These are phyloP conservation scores for Colletotrichum orbiculare DNA, from an alignment of 2,329 filamentous ascomycete genomes.

Conservation along the genomic window DNA sequence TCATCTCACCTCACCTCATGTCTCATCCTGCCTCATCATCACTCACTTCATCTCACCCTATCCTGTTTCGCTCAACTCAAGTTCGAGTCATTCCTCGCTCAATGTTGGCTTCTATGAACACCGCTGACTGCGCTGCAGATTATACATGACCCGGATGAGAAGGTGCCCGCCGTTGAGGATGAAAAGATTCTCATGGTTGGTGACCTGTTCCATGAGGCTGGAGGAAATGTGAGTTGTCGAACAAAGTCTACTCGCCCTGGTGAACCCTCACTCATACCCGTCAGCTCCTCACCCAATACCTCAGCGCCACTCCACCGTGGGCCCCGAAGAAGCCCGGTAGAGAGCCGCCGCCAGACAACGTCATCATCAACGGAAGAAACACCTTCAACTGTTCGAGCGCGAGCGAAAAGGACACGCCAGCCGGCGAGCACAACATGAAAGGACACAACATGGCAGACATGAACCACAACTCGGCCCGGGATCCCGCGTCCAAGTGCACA, in stretches of 20 bases:
- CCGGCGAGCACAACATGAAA: constrained; percentile 17
- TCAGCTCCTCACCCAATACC: constrained; percentile 45
- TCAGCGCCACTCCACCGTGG: constrained; percentile 47
- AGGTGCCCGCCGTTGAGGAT: constrained; percentile 43
- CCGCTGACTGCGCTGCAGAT: constrained; percentile 40
- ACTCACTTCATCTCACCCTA: too few relatives aligned
- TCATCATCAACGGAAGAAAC: constrained; percentile 53
- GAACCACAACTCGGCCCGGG: constrained; percentile 13
- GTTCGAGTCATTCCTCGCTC: too few relatives aligned
- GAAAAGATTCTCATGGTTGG: constrained; percentile 52
- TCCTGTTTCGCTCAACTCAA: too few relatives aligned
- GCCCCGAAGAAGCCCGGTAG: constrained; percentile 48
- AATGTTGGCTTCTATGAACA: too few relatives aligned
- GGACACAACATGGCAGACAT: constrained; percentile 20
- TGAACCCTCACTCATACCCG: too few relatives aligned
- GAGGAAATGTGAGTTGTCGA: constrained; percentile 43
- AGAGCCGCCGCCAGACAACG: constrained; percentile 53
- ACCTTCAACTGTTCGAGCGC: constrained; percentile 47
- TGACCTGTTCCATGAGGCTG: constrained; percentile 52
- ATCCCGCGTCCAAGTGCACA: constrained; percentile 39
- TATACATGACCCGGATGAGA: constrained; percentile 49
- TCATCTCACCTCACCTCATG: too few relatives aligned
- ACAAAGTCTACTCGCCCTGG: neutral
- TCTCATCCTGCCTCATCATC: too few relatives aligned
- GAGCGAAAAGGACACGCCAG: constrained; percentile 2